phyloP scores from a whole-genome alignment of 495 filamentous ascomycete genomes.

The Penicillium maclennaniae region DNA sequence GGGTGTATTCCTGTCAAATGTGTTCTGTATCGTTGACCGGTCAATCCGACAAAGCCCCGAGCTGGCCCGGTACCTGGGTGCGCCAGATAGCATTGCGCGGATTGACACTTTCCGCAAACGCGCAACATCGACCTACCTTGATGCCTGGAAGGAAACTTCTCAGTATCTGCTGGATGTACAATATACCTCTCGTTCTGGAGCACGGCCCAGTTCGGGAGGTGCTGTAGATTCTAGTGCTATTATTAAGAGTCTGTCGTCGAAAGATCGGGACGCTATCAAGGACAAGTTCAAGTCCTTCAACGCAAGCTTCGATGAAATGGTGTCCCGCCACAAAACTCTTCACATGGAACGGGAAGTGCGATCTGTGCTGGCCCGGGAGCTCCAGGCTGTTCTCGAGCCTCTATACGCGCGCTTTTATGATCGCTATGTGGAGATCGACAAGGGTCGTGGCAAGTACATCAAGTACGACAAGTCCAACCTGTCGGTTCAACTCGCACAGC shows the following conservation, averaged over 20 bases:
- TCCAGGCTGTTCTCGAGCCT: slow-evolving; percentile 86
- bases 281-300: slow-evolving; percentile 95
- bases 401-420: slow-evolving; percentile 95
- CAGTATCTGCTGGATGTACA: slow-evolving; percentile 84
- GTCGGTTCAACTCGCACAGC: slow-evolving; percentile 43
- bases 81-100: slow-evolving; percentile 53
- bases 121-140: slow-evolving; percentile 73
- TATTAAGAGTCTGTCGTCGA: slow-evolving; percentile 74
- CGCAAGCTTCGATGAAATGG: slow-evolving; percentile 79
- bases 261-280: slow-evolving; percentile 94
- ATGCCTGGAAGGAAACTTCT: slow-evolving; percentile 85
- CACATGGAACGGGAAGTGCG: slow-evolving; percentile 88
- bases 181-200: slow-evolving; percentile 67
- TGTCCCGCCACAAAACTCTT: slow-evolving; percentile 70
- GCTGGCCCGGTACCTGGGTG: slow-evolving; percentile 66
- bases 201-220: slow-evolving; percentile 64
- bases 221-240: slow-evolving; percentile 72
- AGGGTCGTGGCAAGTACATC: slow-evolving; percentile 93
- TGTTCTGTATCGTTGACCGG: slow-evolving; percentile 77
- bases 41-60: slow-evolving; percentile 75
- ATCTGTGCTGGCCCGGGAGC: slow-evolving; percentile 69
- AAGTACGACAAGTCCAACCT: slow-evolving; percentile 82
- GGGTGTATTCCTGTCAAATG: slow-evolving; percentile 91
- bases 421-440: slow-evolving; percentile 96
- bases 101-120: slow-evolving; percentile 87